These are phyloP conservation scores for Pseudogymnoascus sp. DNA, from an alignment of 2,329 filamentous ascomycete genomes.

Conservation along the genomic window DNA sequence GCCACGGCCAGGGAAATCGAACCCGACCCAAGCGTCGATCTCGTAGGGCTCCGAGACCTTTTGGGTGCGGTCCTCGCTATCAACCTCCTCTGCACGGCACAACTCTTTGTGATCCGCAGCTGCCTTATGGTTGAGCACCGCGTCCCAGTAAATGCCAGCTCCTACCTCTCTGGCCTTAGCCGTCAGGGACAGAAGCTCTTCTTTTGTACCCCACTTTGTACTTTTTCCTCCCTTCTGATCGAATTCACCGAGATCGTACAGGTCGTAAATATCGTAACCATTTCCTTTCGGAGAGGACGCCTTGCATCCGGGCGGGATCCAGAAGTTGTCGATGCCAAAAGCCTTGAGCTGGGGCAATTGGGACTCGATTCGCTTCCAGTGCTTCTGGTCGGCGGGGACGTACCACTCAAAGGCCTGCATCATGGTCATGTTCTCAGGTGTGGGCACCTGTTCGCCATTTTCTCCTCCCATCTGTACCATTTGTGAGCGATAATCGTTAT, in stretches of 20 bases:
- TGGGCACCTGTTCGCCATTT: conserved; percentile 23
- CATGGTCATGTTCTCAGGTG: conserved; percentile 47
- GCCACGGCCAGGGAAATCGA: conserved; percentile 55
- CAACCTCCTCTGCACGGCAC: conserved; percentile 56
- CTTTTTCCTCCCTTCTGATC: conserved; percentile 56
- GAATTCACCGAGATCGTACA: conserved; percentile 66
- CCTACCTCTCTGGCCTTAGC: conserved; percentile 44
- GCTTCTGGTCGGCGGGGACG: conserved; percentile 50
- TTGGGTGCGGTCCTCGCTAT: conserved; percentile 50
- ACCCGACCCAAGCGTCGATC: conserved; percentile 63
- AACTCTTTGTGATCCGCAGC: conserved; percentile 59
- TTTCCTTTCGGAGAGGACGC: conserved; percentile 54
- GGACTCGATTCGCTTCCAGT: conserved; percentile 52
- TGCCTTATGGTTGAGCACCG: conserved; percentile 66
- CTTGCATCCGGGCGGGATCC: conserved; percentile 68
- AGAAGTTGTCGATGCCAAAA: conserved; percentile 55
- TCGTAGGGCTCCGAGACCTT: conserved; percentile 48
- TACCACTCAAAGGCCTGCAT: conserved; percentile 72
- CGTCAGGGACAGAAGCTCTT: conserved; percentile 50
- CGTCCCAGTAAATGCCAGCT: conserved; percentile 59
- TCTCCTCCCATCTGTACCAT: conserved; percentile 8
- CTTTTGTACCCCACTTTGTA: conserved; percentile 64
- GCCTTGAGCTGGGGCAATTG: conserved; percentile 47
- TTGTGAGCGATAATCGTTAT: background rate
- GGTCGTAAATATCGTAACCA: conserved; percentile 63